A percentile compares a stretch with the other conserved stretches of the same genome.
These are phyloP conservation scores for Spergularia azorica DNA, from an alignment of 179 eudicot genomes.

Conservation along the genomic window DNA sequence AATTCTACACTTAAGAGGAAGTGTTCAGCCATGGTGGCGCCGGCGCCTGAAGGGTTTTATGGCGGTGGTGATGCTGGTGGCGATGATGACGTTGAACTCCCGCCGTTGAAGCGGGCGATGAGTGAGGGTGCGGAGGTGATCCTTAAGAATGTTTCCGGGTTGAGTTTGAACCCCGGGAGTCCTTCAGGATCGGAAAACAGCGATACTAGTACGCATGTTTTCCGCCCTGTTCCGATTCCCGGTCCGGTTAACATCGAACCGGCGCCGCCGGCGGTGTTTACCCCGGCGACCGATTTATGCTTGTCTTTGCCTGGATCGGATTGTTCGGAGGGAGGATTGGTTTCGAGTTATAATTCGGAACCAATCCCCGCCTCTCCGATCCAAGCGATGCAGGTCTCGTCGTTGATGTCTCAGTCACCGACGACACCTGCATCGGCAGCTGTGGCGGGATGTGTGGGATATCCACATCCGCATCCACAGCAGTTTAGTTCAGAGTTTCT, in stretches of 20 bases:
- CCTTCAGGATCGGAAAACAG: slow-evolving; percentile 44
- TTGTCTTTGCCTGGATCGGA: slow-evolving; percentile 45
- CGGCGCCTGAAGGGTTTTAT: slow-evolving; percentile 16
- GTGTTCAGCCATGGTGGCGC: slow-evolving; percentile 36
- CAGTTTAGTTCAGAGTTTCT: slow-evolving; percentile 39
- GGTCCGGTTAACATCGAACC: slow-evolving; percentile 15
- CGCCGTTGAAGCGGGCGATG: slow-evolving; percentile 45
- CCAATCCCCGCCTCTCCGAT: not conserved
- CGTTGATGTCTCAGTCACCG: not conserved
- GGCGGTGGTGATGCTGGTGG: not conserved
- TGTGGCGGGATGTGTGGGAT: not conserved
- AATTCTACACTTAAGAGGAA: slow-evolving; percentile 47
- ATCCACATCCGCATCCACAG: not conserved
- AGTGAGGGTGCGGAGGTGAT: slow-evolving; percentile 44
- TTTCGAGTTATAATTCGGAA: slow-evolving; percentile 9
- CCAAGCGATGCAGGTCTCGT: slow-evolving; percentile 4
- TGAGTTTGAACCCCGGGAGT: slow-evolving; percentile 41
- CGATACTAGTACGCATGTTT: slow-evolving; percentile 30
- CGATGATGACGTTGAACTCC: not conserved
- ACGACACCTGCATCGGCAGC: not conserved
- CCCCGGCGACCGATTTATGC: slow-evolving; percentile 39
- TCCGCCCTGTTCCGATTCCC: slow-evolving; percentile 28
- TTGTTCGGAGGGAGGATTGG: not conserved
- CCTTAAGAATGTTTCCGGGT: slow-evolving; percentile 35
- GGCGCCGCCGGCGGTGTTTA: not conserved